phyloP scores from a whole-genome alignment of 1,284 basidiomycete species.

The Caloboletus inedulis region DNA sequence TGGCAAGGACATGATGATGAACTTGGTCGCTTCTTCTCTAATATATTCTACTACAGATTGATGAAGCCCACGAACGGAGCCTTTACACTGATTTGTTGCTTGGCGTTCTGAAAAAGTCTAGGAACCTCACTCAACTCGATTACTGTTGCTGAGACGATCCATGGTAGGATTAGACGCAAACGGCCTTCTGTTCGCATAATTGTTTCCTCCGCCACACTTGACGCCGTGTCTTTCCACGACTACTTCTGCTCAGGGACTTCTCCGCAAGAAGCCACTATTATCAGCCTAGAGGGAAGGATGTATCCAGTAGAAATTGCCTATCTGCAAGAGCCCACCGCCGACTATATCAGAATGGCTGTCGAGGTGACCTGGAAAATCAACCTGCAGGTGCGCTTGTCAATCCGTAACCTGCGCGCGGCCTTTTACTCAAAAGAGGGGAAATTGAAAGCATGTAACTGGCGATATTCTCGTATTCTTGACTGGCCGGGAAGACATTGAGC shows the following conservation, averaged over 20 bases:
- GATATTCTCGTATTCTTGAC: slow-evolving; percentile 94
- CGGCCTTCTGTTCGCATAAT: slow-evolving; percentile 86
- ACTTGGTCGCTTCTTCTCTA: slow-evolving; percentile 11
- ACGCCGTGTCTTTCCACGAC: slow-evolving; percentile 83
- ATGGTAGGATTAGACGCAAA: slow-evolving; percentile 77
- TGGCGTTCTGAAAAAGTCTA: slow-evolving; percentile 87
- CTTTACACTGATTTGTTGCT: slow-evolving; percentile 93
- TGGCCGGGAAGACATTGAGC: slow-evolving; percentile 96
- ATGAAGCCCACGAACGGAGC: slow-evolving; percentile 96
- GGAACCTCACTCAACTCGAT: not conserved
- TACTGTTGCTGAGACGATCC: slow-evolving; percentile 14
- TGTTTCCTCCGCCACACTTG: slow-evolving; percentile 93
- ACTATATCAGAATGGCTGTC: slow-evolving; percentile 84
- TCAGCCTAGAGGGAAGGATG: slow-evolving; percentile 91
- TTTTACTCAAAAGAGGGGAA: not conserved
- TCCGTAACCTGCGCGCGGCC: not conserved
- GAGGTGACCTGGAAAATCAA: slow-evolving; percentile 88
- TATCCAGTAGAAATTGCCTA: slow-evolving; percentile 87
- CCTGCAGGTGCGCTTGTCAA: slow-evolving; percentile 52
- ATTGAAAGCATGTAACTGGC: slow-evolving; percentile 63
- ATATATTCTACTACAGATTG: slow-evolving; percentile 55
- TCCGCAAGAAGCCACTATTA: slow-evolving; percentile 63
- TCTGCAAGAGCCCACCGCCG: slow-evolving; percentile 65
- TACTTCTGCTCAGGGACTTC: slow-evolving; percentile 71
- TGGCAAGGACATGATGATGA: slow-evolving; percentile 55